Percentiles rank a stretch among this genome's conserved stretches.
These are phyloP conservation scores for Aphanomyces cochlioides DNA, from an alignment of 352 stramenopile genomes.

Conservation along the genomic window DNA sequence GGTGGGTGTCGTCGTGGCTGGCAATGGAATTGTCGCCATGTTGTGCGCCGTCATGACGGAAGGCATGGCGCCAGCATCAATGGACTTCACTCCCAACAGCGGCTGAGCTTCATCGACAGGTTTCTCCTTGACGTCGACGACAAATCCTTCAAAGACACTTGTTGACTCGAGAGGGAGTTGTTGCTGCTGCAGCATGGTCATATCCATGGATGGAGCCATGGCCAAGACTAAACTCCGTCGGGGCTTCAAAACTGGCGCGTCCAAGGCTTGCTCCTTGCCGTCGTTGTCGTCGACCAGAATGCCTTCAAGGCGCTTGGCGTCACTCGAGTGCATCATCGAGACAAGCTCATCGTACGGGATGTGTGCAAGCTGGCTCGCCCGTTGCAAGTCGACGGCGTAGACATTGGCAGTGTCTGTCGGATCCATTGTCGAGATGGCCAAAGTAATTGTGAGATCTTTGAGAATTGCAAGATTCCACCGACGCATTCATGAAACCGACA, in stretches of 20 bases:
- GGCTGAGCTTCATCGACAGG: background rate
- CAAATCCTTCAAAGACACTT: conserved; percentile 12
- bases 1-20: background rate
- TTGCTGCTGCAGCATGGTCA: background rate
- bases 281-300: conserved; percentile 11
- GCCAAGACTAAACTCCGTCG: conserved; percentile 12
- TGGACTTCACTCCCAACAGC: background rate
- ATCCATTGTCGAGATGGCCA: background rate
- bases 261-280: background rate
- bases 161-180: background rate
- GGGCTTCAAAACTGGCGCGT: background rate
- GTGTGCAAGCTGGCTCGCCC: conserved; percentile 16
- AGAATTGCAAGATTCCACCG: too few species aligned
- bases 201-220: background rate
- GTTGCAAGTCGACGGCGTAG: conserved; percentile 20
- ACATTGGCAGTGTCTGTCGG: background rate
- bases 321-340: background rate
- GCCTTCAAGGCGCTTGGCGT: background rate
- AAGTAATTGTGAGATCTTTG: background rate
- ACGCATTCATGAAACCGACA: too few species aligned
- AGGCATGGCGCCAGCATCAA: background rate
- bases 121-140: conserved; percentile 8
- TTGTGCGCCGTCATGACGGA: background rate
- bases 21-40: background rate
- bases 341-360: conserved; percentile 28